Conservation (phyloP, 352 stramenopile genomes). For the Thalassiosira mediterranea region DNA sequence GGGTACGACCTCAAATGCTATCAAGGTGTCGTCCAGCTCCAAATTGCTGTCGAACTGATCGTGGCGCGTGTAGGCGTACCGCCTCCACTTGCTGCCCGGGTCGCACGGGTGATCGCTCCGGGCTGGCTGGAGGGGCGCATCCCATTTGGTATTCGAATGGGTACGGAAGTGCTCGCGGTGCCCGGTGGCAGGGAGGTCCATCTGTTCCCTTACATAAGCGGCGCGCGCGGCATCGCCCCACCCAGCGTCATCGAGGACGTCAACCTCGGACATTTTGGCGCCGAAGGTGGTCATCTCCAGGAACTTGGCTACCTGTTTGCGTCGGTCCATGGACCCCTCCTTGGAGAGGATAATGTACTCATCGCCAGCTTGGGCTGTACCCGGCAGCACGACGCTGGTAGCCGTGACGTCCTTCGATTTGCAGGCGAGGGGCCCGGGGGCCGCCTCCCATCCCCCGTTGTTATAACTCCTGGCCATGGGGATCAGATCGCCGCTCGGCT, state of each 20-base stretch:
- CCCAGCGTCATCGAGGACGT: slow-evolving; percentile 5
- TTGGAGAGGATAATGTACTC: slow-evolving; percentile 52
- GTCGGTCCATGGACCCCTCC: background rate
- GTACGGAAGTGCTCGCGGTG: slow-evolving; percentile 52
- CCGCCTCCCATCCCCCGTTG: slow-evolving; percentile 60
- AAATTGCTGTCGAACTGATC: slow-evolving; percentile 4
- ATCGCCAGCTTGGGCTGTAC: background rate
- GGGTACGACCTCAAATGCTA: slow-evolving; percentile 2
- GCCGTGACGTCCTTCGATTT: no score
- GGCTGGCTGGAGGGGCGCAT: background rate
- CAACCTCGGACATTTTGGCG: slow-evolving; percentile 46
- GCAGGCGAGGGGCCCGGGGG: slow-evolving; percentile 44
- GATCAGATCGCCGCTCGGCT: slow-evolving; percentile 31
- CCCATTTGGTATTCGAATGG: background rate
- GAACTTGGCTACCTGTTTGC: slow-evolving; percentile 50
- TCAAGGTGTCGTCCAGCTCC: slow-evolving; percentile 21
- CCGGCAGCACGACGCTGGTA: background rate
- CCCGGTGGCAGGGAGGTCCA: slow-evolving; percentile 27
- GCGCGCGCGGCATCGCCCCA: slow-evolving; percentile 11
- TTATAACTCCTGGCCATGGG: slow-evolving; percentile 67
- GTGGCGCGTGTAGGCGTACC: slow-evolving; percentile 39
- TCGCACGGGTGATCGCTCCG: slow-evolving; percentile 1
- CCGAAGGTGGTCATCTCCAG: slow-evolving; percentile 68
- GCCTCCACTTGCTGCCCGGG: background rate
- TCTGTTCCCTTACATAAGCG: slow-evolving; percentile 32